Conservation (phyloP, 2,329 filamentous ascomycete genomes). For the Ophiosphaerella narmari region DNA sequence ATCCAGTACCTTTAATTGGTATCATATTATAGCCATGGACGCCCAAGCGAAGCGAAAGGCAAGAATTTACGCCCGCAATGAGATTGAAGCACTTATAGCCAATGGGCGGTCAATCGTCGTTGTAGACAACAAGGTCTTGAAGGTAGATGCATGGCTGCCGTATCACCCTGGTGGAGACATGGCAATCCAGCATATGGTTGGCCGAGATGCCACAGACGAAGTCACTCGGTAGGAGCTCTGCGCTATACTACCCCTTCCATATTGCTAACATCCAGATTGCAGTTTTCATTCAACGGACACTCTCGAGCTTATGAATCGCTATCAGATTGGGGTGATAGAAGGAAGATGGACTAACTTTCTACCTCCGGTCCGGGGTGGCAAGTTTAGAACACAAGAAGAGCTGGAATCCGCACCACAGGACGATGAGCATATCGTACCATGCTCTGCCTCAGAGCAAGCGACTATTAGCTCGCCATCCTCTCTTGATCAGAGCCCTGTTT, state of each 20-base stretch:
- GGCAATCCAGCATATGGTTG: conserved; percentile 90
- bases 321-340: conserved; percentile 81
- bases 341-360: conserved; percentile 85
- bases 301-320: conserved; percentile 74
- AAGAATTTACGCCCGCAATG: conserved; percentile 60
- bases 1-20: neutral
- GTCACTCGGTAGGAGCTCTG: conserved; percentile 73
- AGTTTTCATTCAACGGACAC: conserved; percentile 85
- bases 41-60: conserved; percentile 48
- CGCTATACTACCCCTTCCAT: neutral
- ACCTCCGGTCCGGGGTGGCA: conserved; percentile 89
- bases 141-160: conserved; percentile 83
- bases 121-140: conserved; percentile 78
- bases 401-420: conserved; percentile 42
- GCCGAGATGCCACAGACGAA: conserved; percentile 92
- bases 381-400: conserved; percentile 64
- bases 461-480: conserved; percentile 53
- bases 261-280: conserved; percentile 10
- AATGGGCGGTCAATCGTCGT: conserved; percentile 81
- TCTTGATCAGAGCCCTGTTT: conserved; percentile 61
- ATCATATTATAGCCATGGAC: conserved; percentile 30
- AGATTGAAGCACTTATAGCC: conserved; percentile 83
- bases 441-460: conserved; percentile 30
- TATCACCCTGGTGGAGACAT: conserved; percentile 94
- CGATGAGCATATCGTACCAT: conserved; percentile 29